Base-by-base conservation (phyloP, 441 rosid genomes). In the Euphorbia schlechtendalii region DNA sequence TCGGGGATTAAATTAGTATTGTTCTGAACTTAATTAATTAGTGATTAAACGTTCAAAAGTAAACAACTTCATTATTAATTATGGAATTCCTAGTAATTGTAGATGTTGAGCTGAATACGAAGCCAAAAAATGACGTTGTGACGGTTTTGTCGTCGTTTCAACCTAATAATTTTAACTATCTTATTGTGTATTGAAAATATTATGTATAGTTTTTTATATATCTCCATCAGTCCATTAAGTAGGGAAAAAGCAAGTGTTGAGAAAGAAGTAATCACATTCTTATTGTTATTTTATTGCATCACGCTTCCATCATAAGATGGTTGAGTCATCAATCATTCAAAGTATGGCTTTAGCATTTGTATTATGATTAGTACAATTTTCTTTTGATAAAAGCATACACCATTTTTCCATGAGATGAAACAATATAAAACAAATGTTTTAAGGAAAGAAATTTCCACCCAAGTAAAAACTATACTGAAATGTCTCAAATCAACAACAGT, bases 281-380 rank as follows among this genome's bases (percentile, higher is more conserved):
- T 32, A 32, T 32, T 32, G 6, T 6, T 2, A 32, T 32, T 32
- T 32, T 17, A 17, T 45, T 45, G n/a, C 0, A 34, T 11, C 3
- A 64, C 54, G 25, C 24, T 0, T 45, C 22, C 22, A 14, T 36
- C 12, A 28, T 21, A 46, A 46, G 18, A 2, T 17, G 3, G 64
- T 66, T 30, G 63, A 46, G 21, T 56, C 59, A 51, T 45, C 36
- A 59, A 67, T 59, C 59, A 59, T 49, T 67, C 36, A 32, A 67
- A 46, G 14, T 49, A 46, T 22, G 36, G 57, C 32, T 8, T 10
- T 40, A 32, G 3, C 34, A 32, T 32, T 32, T 32, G 6, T 32
- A 2, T 32, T 32, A 32, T 32, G 3, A 32, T 32, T 32, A 32
- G 34, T 32, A 32, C 34, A 32, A 32, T 32, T 32, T 32, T 32